Conservation (phyloP, 2,329 filamentous ascomycete genomes). For the Penicillium capsulatum region DNA sequence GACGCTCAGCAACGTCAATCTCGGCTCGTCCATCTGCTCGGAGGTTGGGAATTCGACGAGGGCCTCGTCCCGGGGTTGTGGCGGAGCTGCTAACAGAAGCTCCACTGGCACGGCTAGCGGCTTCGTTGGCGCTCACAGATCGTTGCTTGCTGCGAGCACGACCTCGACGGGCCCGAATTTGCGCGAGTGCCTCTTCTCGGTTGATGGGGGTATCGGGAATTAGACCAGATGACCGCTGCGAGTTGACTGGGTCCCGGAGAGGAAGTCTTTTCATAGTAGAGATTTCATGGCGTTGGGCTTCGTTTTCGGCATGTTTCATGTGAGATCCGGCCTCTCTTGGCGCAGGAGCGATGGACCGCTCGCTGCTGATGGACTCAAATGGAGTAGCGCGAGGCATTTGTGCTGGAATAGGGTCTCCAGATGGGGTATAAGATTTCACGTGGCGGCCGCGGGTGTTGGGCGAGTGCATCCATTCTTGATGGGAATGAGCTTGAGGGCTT, state of each 20-base stretch:
- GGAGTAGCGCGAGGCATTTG: constrained; percentile 1
- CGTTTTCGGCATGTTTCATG: constrained; percentile 10
- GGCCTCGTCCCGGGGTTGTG: constrained; percentile 23
- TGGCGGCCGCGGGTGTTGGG: constrained; percentile 6
- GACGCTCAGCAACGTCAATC: constrained; percentile 27
- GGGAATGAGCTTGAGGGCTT: constrained; percentile 4
- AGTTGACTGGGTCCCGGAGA: constrained; percentile 26
- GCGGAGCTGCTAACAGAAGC: constrained; percentile 22
- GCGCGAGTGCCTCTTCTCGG: constrained; percentile 47
- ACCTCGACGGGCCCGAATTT: constrained; percentile 47
- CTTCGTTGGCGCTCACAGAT: constrained; percentile 40
- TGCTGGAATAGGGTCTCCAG: constrained; percentile 10
- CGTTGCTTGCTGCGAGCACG: constrained; percentile 43
- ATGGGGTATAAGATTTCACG: constrained; percentile 14
- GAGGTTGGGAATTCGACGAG: constrained; percentile 34
- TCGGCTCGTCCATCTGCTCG: constrained; percentile 29
- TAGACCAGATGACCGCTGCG: constrained; percentile 22
- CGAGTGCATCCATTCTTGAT: constrained; percentile 7
- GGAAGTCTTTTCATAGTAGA: constrained; percentile 32
- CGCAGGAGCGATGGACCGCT: neutral
- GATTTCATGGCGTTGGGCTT: constrained; percentile 10
- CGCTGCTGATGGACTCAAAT: constrained; percentile 1
- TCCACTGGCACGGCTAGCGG: constrained; percentile 26
- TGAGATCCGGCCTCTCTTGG: constrained; percentile 9
- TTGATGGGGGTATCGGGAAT: constrained; percentile 44